Evolutionary conservation across 352 stramenopile species (phyloP).

Genomic region (Phytophthora syringae): DNA sequence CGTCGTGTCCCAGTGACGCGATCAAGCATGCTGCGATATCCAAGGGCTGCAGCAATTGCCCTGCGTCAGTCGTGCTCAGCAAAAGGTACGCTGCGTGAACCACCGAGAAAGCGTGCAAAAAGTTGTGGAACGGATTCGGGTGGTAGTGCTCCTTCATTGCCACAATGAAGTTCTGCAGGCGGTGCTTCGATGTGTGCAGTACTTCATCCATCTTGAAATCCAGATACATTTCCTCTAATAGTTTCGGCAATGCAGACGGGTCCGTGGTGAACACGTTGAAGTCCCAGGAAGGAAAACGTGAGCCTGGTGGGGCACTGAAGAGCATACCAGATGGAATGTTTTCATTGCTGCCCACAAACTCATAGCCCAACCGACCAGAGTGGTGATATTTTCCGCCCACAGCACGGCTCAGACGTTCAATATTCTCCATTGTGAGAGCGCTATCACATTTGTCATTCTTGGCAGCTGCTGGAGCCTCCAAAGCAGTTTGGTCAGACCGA

Average conservation of each 20-base stretch:
- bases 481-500: slow-evolving; percentile 17
- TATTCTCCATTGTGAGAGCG: slow-evolving; percentile 2
- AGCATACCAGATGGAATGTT: slow-evolving; percentile 21
- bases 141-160: slow-evolving; percentile 86
- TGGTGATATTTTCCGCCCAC: slow-evolving; percentile 20
- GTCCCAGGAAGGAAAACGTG: slow-evolving; percentile 65
- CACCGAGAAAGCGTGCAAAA: slow-evolving; percentile 89
- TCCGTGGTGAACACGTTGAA: slow-evolving; percentile 84
- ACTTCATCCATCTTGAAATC: slow-evolving; percentile 76
- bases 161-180: slow-evolving; percentile 82
- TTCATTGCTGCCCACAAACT: slow-evolving; percentile 23
- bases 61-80: slow-evolving; percentile 72
- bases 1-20: slow-evolving; percentile 90
- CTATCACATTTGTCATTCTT: slow-evolving; percentile 11
- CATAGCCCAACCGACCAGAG: slow-evolving; percentile 42
- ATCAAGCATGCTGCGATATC: slow-evolving; percentile 88
- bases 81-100: slow-evolving; percentile 88
- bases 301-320: slow-evolving; percentile 38
- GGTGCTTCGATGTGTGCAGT: slow-evolving; percentile 58
- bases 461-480: neutral
- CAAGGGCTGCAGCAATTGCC: slow-evolving; percentile 76
- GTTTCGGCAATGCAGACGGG: slow-evolving; percentile 49
- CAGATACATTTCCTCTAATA: slow-evolving; percentile 80
- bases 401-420: slow-evolving; percentile 26
- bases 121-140: slow-evolving; percentile 93